Evolutionary conservation across 129 eudicot genomes (phyloP), one percentile per base, ranked within the genome.

Genomic region (Sambucus nigra): DNA sequence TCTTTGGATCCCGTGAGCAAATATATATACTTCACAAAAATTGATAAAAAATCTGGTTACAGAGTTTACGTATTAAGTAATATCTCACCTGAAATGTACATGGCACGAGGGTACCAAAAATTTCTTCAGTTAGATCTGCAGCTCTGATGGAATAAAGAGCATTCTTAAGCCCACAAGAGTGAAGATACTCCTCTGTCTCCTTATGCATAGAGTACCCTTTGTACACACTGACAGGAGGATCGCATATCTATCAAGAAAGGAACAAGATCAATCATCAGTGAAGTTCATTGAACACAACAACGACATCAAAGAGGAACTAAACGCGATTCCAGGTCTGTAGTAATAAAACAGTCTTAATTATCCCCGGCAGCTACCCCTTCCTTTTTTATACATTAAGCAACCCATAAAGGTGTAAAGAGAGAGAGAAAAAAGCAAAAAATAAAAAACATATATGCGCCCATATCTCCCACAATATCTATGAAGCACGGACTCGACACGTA

Each of bases 201-300:
- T 73, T 89, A 32, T 86, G 72, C 88, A 89, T 65, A 40, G 65
- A 13, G 53, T 73, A 55, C 33, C 94, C 93, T 72, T 89, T 89
- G 63, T 65, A 89, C 8, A 81, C 95, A 57, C 94, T 84, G 14
- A 76, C 95, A 28, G 97, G 95, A 60, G 88, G 93, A 73, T 89
- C 88, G 29, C 88, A 78, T 62, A 89, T 73, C 97, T 89, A 69
- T 53, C 15, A 69, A 15, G 51, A 6, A 72, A 72, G 55, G 16
- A 24, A 41, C 63, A 45, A 55, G 9, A 31, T 10, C 41, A 60
- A 47, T 31, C 50, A 51, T 32, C 22, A 7, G 42, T 32, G 56
- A 56, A 26, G 27, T 25, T 54, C 38, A 27, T 35, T 7, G 42
- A 12, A 35, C 5, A 31, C n/a, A n/a, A n/a, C n/a, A n/a, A n/a